Evolutionary conservation across 805 yeast species (phyloP), one percentile per base, ranked within the genome.

Genomic region (Komagataella populi): DNA sequence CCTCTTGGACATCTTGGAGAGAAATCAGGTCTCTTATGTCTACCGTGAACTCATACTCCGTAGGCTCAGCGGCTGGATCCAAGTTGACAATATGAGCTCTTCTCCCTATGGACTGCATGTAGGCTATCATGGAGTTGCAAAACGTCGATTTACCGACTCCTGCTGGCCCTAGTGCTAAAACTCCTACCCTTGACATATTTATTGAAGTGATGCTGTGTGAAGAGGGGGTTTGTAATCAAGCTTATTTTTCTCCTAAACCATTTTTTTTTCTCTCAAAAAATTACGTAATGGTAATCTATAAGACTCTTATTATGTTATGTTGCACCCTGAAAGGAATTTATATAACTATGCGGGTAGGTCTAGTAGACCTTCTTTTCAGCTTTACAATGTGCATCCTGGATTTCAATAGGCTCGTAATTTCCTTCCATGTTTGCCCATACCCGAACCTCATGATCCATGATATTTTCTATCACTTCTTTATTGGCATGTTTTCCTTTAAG

Each of bases 61-160:
- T 81, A 10, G 98, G 87, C 57, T 89, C 96, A 1, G 98, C 98
- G 0, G 98, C 98, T 4, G 99, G 99, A 68, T 91, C 98, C 50
- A 91, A 70, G 63, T 93, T 93, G 16, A 93, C 97, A 45, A 93
- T 80, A 66, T 93, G 97, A 2, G 96, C 97, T 44, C 95, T 72
- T 55, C 99, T 81, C 1, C 98, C 98, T 43, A 86, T 75, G 17
- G 88, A 76, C 64, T 89, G 95, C 82, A 93, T 85, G 65, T 91
- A 85, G 1, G 91, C 69, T 47, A 93, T 84, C 54, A 93, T 76
- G 3, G 96, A 73, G 60, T 87, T 86, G 69, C 98, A 91, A 62
- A 91, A 93, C 0, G 99, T 88, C 48, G 93, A 81, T 66, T 85
- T 91, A 8, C 99, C 99, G 7, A 86, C 98, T 44, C 99, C 99